Percentiles rank a stretch among this genome's conserved stretches.
phyloP scores from a whole-genome alignment of 2,329 filamentous ascomycete species.

The Sporothrix euskadiensis region DNA sequence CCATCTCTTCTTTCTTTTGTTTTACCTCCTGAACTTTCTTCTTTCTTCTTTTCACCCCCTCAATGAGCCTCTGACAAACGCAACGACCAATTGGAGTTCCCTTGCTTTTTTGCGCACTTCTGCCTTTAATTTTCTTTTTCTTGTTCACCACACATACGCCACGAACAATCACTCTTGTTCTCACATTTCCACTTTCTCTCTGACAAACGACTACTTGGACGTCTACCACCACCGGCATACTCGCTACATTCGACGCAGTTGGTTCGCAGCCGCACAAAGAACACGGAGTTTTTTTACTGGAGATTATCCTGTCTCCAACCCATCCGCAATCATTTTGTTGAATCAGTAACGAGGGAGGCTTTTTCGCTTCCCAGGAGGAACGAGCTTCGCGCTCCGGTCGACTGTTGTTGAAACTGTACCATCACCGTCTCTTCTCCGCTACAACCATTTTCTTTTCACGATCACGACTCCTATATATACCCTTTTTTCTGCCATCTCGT shows the following conservation, averaged over 20 bases:
- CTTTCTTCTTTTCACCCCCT: conserved; percentile 34
- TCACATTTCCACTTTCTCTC: too few species aligned
- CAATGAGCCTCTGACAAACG: conserved; percentile 48
- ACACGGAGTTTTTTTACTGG: not conserved
- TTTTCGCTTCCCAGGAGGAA: conserved; percentile 29
- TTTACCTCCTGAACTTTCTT: conserved; percentile 34
- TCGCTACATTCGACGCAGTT: not conserved
- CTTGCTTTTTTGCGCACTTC: conserved; percentile 35
- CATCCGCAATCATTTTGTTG: conserved; percentile 23
- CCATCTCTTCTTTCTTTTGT: conserved; percentile 42
- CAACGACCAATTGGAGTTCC: conserved; percentile 46
- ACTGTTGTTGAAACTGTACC: conserved; percentile 28
- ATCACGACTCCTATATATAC: conserved; percentile 37
- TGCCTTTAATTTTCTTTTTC: conserved; percentile 27
- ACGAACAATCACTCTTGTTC: conserved; percentile 1
- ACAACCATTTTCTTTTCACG: conserved; percentile 28
- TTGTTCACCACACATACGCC: not conserved
- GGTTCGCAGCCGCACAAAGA: not conserved
- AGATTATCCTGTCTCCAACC: conserved; percentile 19
- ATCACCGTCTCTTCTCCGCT: conserved; percentile 20
- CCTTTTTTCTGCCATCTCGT: conserved; percentile 31
- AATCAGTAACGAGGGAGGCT: conserved; percentile 19
- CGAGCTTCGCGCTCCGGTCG: conserved; percentile 26
- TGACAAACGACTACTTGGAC: not conserved
- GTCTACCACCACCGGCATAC: not conserved